Conservation (phyloP, 148 eudicot genomes). For the Selenicereus undatus region DNA sequence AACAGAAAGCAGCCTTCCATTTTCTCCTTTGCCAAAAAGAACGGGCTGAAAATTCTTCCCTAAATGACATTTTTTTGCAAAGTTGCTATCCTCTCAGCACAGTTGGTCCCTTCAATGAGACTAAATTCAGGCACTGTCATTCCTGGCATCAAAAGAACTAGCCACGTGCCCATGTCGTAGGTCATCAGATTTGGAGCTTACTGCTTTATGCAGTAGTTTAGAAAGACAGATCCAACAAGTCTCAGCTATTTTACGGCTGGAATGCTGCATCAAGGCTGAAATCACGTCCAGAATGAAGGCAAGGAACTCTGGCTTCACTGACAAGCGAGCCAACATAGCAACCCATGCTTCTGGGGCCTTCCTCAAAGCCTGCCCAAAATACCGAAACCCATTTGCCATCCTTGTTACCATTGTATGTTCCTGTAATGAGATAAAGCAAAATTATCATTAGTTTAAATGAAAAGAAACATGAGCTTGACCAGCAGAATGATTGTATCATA, state of each 20-base stretch:
- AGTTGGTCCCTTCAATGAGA: neutral
- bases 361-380: constrained; percentile 58
- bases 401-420: constrained; percentile 45
- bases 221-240: constrained; percentile 58
- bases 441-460: neutral
- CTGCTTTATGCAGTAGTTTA: constrained; percentile 47
- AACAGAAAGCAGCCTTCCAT: neutral
- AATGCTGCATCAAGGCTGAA: constrained; percentile 44
- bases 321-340: constrained; percentile 72
- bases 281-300: constrained; percentile 48
- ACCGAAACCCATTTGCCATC: constrained; percentile 54
- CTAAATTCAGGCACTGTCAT: neutral
- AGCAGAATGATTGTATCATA: neutral
- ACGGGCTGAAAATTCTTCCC: neutral
- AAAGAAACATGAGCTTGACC: constrained; percentile 8
- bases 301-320: constrained; percentile 67
- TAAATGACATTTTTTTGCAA: neutral
- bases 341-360: constrained; percentile 83
- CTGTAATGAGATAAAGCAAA: constrained; percentile 33
- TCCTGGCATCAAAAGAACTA: neutral
- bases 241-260: constrained; percentile 51
- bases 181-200: constrained; percentile 4
- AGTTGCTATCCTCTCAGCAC: neutral
- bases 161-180: neutral
- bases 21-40: neutral